Evolutionary conservation across 805 yeast species (phyloP).

Genomic region (Tetrapisispora taiwanensis): DNA sequence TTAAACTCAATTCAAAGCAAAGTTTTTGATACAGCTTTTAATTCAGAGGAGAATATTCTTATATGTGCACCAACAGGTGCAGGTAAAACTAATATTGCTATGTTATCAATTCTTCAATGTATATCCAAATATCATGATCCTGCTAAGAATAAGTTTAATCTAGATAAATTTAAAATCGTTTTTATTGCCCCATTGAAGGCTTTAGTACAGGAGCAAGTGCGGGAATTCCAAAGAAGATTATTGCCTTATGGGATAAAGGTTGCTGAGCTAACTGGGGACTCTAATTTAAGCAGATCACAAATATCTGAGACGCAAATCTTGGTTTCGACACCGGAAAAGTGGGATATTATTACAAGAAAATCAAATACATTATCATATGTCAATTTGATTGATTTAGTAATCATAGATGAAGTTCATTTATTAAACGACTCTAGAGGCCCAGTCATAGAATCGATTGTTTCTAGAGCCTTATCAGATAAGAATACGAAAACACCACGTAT

Average conservation of each 20-base stretch:
- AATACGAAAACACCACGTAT: constrained; percentile 48
- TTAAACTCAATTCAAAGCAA: constrained; percentile 78
- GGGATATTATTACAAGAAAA: constrained; percentile 94
- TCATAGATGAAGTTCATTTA: constrained; percentile 88
- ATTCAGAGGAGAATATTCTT: constrained; percentile 57
- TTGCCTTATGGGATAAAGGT: constrained; percentile 57
- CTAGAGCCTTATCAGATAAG: constrained; percentile 51
- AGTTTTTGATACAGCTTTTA: constrained; percentile 71
- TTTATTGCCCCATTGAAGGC: constrained; percentile 93
- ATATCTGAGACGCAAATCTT: constrained; percentile 69
- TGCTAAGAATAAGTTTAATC: constrained; percentile 39
- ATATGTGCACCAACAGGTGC: constrained; percentile 99
- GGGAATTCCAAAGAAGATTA: constrained; percentile 70
- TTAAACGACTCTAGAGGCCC: constrained; percentile 95
- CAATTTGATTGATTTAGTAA: constrained; percentile 54
- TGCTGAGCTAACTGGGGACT: constrained; percentile 85
- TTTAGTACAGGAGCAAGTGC: constrained; percentile 86
- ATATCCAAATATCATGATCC: constrained; percentile 42
- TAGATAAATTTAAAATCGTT: constrained; percentile 60
- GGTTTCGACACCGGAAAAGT: constrained; percentile 93
- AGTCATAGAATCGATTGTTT: constrained; percentile 77
- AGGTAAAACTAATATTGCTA: constrained; percentile 95
- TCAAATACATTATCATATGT: constrained; percentile 55
- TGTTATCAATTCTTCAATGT: constrained; percentile 63
- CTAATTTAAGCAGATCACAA: constrained; percentile 64